phyloP scores from a whole-genome alignment of 2,329 filamentous ascomycete genomes.

The Ceratocystiopsis minuta region DNA sequence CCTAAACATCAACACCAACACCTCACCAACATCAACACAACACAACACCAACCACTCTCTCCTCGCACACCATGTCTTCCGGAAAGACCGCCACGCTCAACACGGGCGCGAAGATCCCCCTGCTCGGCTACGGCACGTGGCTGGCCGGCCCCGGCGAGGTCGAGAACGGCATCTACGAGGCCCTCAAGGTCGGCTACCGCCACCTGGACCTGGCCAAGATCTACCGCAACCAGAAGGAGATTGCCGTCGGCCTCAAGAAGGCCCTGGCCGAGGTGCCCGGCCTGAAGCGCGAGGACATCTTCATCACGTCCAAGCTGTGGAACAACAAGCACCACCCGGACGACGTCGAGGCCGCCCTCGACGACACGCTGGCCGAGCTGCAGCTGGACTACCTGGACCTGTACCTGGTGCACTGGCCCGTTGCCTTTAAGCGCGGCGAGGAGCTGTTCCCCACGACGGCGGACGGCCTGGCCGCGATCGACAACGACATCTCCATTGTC shows the following conservation, averaged over 20 bases:
- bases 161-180: constrained; percentile 39
- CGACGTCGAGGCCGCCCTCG: constrained; percentile 35
- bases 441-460: neutral
- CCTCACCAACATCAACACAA: no score
- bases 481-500: neutral
- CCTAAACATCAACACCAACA: no score
- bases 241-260: constrained; percentile 33
- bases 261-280: constrained; percentile 28
- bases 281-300: constrained; percentile 36
- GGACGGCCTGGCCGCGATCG: neutral
- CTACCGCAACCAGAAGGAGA: constrained; percentile 39
- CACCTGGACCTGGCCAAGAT: constrained; percentile 31
- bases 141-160: constrained; percentile 18
- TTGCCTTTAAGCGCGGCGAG: neutral
- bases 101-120: constrained; percentile 36
- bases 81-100: constrained; percentile 39
- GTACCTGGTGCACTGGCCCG: no score
- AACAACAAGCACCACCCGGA: constrained; percentile 47
- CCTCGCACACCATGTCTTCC: constrained; percentile 38
- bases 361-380: constrained; percentile 36
- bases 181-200: constrained; percentile 43
- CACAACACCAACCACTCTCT: no score
- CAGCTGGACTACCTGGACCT: constrained; percentile 27
- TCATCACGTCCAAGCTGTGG: constrained; percentile 50
- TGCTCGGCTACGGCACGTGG: constrained; percentile 24